Base-by-base conservation (phyloP, 306 rosid species). In the Fragaria nilgerrensis region DNA sequence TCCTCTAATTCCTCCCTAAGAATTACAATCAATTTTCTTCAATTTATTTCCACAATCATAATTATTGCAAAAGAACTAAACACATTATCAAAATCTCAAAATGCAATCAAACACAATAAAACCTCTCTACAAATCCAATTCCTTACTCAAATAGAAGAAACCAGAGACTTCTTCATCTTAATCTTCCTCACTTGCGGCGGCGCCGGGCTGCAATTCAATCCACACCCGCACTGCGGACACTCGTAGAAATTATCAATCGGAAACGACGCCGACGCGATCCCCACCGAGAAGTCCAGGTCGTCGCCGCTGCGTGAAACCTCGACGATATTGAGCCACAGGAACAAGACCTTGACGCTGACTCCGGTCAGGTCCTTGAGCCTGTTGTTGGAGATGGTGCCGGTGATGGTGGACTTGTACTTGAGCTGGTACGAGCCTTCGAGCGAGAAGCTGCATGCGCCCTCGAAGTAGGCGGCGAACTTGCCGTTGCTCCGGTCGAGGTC, bases 161-260 rank as follows among this genome's bases (percentile, higher is more conserved):
- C 79, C 37, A 84, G 80, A 69, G 91, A 39, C 43, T 39, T 82
- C 34, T 83, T 91, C 9, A 85, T 68, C 34, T 79, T 89, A 50
- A 89, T 71, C 63, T 89, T 85, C 77, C 92, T 82, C 17, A 84
- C 79, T 62, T 75, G 85, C 5, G 79, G 32, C 71, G 47, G 23
- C 11, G 79, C 37, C 73, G 48, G 23, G 66, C 55, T 78, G 86
- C 97, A 91, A 77, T 88, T 67, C 83, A 90, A 78, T 43, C 97
- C 98, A 59, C 97, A 90, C 1, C 96, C 96, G 59, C 96, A 90
- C 84, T 72, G 84, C 2, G 96, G 98, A 39, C 93, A 90, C 34
- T 80, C 97, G 77, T 79, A 83, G 83, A 94, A 92, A 63, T 82
- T 86, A 14, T 94, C 92, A 0, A 86, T 78, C 1, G 96, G 83